phyloP scores from a whole-genome alignment of 1,284 basidiomycete genomes.

The Malassezia dermatis region DNA sequence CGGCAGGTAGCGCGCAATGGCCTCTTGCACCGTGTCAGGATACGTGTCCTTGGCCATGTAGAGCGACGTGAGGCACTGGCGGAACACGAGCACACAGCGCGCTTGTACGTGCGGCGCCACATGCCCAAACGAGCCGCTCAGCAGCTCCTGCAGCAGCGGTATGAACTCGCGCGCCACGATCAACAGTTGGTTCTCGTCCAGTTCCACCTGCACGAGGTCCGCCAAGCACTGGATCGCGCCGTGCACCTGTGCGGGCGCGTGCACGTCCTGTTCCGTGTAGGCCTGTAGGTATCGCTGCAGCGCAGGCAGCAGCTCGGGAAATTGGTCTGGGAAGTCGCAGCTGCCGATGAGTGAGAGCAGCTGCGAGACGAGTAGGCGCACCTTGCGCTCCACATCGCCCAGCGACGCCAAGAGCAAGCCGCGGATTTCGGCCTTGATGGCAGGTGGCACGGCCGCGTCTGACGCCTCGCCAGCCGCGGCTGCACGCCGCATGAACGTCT shows the following conservation, averaged over 20 bases:
- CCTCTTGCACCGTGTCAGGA: conserved; percentile 72
- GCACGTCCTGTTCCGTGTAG: not conserved
- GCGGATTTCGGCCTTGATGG: conserved; percentile 30
- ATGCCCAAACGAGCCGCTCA: conserved; percentile 17
- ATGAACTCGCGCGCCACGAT: conserved; percentile 34
- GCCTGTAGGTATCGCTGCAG: conserved; percentile 26
- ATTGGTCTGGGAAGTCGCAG: conserved; percentile 43
- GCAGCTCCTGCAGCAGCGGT: conserved; percentile 30
- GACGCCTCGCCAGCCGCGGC: conserved; percentile 16
- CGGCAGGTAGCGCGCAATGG: conserved; percentile 67
- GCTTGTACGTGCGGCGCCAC: conserved; percentile 52
- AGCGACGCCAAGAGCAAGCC: conserved; percentile 26
- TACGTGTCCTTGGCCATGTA: conserved; percentile 90
- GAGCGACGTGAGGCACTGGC: conserved; percentile 75
- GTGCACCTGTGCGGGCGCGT: conserved; percentile 20
- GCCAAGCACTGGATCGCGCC: conserved; percentile 38
- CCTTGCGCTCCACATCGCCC: conserved; percentile 26
- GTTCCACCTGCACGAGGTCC: conserved; percentile 39
- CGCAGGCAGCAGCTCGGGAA: conserved; percentile 32
- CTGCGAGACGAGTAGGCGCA: conserved; percentile 32
- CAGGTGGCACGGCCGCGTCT: conserved; percentile 20
- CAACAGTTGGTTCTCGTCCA: conserved; percentile 43
- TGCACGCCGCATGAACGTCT: conserved; percentile 18
- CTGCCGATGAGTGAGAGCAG: conserved; percentile 33
- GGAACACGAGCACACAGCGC: conserved; percentile 74